Evolutionary conservation across 192 early-diverging fungal genomes (phyloP), one percentile per base, ranked within the genome.

Genomic region (Dissophora globulifera): DNA sequence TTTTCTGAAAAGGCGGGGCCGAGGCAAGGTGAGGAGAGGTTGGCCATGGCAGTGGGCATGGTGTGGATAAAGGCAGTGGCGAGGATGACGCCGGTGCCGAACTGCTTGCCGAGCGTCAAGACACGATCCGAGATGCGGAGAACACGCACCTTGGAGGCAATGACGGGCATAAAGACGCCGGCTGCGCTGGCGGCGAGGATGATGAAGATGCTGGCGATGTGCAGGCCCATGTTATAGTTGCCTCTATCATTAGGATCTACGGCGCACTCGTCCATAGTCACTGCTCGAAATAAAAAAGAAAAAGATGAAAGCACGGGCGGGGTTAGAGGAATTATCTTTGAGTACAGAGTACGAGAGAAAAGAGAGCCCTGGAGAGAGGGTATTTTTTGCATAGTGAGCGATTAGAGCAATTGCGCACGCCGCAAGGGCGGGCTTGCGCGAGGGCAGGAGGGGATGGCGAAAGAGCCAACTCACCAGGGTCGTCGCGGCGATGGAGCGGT

Each of bases 41-140:
- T 78, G 30, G 72, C 71, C 16, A 87, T 69, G 25, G 89, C 85
- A 0, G 57, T 86, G 1, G 89, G 84, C 10, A 93, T 64, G 89
- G 70, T 75, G 68, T 93, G 92, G 42, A 93, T 87, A 50, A 93
- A 90, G 12, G 86, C 86, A 8, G 92, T 93, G 12, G 92, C 87
- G 23, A 92, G 50, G 50, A 93, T 91, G 8, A 92, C 87, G 3
- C 91, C 92, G 0, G 82, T 83, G 33, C 85, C 85, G 50, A 81
- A 81, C 35, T 78, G 67, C 31, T 78, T 78, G 13, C 80, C 76
- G 40, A 63, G 52, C 2, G 22, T 55, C 38, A 69, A n/a, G 6
- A 71, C 33, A 20, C 43, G 43, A 20, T 11, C 11, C 1, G 57
- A 47, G 26, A 57, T 25, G 3, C 15, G 40, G 12, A 29, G 25